Percentiles rank a stretch among this genome's conserved stretches.
These are phyloP conservation scores for Colletotrichum sp. DNA, from an alignment of 2,329 filamentous ascomycete species.

Conservation along the genomic window DNA sequence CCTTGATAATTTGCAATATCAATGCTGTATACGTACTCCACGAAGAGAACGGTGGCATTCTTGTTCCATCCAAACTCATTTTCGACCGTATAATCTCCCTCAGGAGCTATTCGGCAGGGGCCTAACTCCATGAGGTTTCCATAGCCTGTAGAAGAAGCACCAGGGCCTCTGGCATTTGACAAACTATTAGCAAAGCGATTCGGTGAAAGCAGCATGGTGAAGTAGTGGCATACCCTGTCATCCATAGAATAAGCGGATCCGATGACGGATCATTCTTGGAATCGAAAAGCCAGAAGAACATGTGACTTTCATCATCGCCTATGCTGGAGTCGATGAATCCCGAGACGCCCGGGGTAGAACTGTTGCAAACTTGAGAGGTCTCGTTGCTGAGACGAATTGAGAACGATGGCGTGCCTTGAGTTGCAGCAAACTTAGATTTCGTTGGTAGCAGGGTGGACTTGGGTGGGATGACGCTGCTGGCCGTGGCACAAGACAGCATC, in stretches of 20 bases:
- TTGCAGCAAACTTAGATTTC: not conserved
- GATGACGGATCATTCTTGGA: not conserved
- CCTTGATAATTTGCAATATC: not conserved
- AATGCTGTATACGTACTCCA: not conserved
- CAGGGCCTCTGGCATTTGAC: not conserved
- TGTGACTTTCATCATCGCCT: not conserved
- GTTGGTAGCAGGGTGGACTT: not conserved
- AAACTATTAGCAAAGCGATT: not conserved
- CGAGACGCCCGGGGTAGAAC: not conserved
- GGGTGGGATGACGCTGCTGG: not conserved
- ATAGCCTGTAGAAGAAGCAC: not conserved
- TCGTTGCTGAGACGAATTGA: not conserved
- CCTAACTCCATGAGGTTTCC: not conserved
- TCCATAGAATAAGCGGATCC: not conserved
- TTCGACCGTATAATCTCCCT: not conserved
- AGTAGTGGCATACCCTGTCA: not conserved
- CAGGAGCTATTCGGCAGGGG: not conserved
- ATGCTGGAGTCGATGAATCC: not conserved
- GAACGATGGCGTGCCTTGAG: not conserved
- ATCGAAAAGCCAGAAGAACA: slow-evolving; percentile 4
- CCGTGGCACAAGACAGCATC: not conserved
- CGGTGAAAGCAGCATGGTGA: not conserved
- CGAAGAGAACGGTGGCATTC: not conserved
- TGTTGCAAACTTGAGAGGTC: not conserved
- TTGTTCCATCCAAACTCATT: not conserved